Percentiles rank a stretch among this genome's conserved stretches.
Evolutionary conservation across 2,329 filamentous ascomycete genomes (phyloP).

Genomic region (Aspergillus felis): DNA sequence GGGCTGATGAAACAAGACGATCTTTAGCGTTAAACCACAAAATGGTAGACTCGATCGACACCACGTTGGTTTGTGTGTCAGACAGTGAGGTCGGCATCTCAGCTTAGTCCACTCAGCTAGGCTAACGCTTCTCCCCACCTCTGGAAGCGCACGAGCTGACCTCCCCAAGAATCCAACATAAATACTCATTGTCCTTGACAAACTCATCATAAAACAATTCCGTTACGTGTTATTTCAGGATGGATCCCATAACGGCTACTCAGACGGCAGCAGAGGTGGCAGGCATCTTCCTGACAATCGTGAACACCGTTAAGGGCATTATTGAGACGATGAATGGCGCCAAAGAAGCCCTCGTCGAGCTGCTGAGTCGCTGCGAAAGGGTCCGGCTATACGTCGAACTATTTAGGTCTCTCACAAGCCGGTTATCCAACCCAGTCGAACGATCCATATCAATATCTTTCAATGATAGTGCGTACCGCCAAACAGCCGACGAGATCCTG

Average conservation of each 20-base stretch:
- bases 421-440: not conserved
- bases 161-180: not conserved
- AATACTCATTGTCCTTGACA: not conserved
- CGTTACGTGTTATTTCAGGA: not conserved
- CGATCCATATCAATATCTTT: not conserved
- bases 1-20: not conserved
- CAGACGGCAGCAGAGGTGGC: not conserved
- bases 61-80: not conserved
- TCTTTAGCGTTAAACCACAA: not conserved
- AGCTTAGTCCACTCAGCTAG: not conserved
- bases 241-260: not conserved
- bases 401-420: not conserved
- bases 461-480: not conserved
- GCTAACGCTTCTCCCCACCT: not conserved
- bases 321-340: constrained; percentile 4
- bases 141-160: not conserved
- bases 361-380: not conserved
- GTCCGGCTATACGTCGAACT: not conserved
- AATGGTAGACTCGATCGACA: not conserved
- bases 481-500: constrained; percentile 1
- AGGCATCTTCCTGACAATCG: not conserved
- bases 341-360: not conserved
- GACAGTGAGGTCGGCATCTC: not conserved
- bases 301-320: not conserved
- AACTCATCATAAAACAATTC: not conserved